A percentile compares a stretch with the other conserved stretches of the same genome.
Conservation (phyloP, 495 filamentous ascomycete species). For the Podospora tetraspora region DNA sequence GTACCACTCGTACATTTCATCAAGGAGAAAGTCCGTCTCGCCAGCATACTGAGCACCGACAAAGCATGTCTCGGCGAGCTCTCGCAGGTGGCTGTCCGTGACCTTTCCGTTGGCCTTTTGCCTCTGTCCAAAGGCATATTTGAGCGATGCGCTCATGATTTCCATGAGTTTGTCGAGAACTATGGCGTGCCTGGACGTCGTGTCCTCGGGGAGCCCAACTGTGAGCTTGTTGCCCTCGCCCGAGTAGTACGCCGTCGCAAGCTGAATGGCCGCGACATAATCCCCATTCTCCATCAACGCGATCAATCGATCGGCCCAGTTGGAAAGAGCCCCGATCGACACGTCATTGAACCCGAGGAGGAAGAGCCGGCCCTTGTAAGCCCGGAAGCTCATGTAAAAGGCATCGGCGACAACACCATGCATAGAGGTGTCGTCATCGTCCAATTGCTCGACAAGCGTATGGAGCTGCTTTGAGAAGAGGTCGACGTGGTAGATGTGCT, state of each 20-base stretch:
- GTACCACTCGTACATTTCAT: conserved; percentile 83
- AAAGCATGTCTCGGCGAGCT: conserved; percentile 80
- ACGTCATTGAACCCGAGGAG: conserved; percentile 86
- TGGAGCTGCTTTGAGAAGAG: conserved; percentile 79
- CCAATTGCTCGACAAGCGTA: conserved; percentile 75
- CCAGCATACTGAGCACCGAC: conserved; percentile 70
- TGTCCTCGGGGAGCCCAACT: conserved; percentile 86
- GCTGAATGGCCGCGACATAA: conserved; percentile 80
- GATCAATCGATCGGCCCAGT: conserved; percentile 97
- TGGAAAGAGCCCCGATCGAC: conserved; percentile 82
- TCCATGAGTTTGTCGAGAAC: conserved; percentile 86
- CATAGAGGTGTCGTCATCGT: conserved; percentile 83
- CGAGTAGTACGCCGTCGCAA: conserved; percentile 87
- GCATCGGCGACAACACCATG: conserved; percentile 96
- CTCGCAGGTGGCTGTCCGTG: conserved; percentile 59
- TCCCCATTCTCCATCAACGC: conserved; percentile 94
- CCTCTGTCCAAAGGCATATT: conserved; percentile 71
- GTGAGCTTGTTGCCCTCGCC: conserved; percentile 87
- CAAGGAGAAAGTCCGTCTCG: conserved; percentile 79
- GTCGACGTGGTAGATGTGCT: conserved; percentile 87
- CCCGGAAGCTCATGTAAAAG: conserved; percentile 93
- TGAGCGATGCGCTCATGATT: conserved; percentile 90
- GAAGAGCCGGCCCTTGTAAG: conserved; percentile 92
- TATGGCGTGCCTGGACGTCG: conserved; percentile 65
- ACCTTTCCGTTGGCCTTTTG: conserved; percentile 47